A percentile compares a stretch with the other conserved stretches of the same genome.
phyloP scores from a whole-genome alignment of 2,329 filamentous ascomycete genomes.

The Alternaria sp. region DNA sequence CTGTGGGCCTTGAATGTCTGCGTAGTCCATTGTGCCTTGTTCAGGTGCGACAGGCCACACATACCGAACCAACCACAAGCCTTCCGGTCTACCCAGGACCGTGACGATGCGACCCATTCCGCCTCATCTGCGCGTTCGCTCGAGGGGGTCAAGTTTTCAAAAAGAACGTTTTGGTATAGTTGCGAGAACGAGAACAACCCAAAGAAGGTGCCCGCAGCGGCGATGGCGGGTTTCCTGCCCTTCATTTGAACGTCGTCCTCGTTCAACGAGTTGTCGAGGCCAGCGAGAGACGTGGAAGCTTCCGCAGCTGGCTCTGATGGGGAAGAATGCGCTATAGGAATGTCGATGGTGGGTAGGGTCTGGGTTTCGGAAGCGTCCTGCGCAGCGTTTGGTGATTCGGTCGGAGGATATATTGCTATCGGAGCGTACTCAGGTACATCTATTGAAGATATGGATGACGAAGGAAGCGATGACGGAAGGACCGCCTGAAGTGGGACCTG shows the following conservation, averaged over 20 bases:
- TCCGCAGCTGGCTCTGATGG: conserved; percentile 30
- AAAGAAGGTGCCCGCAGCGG: conserved; percentile 47
- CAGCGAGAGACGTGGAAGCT: conserved; percentile 25
- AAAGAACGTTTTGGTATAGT: conserved; percentile 47
- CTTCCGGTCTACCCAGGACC: conserved; percentile 51
- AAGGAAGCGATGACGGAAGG: conserved; percentile 35
- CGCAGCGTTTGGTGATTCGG: conserved; percentile 30
- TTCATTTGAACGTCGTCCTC: conserved; percentile 44
- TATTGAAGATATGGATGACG: conserved; percentile 32
- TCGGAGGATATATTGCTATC: conserved; percentile 28
- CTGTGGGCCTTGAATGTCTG: conserved; percentile 29
- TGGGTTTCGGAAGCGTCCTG: conserved; percentile 36
- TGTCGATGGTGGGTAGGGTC: conserved; percentile 38
- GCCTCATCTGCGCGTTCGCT: conserved; percentile 46
- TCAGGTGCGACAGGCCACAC: conserved; percentile 79
- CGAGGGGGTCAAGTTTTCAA: conserved; percentile 40
- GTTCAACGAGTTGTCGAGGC: conserved; percentile 21
- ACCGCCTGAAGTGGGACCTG: conserved; percentile 44
- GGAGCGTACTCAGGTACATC: conserved; percentile 37
- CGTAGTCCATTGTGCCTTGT: conserved; percentile 56
- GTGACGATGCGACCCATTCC: conserved; percentile 48
- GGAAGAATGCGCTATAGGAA: conserved; percentile 36
- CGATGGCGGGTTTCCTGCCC: conserved; percentile 45
- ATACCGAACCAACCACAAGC: conserved; percentile 80
- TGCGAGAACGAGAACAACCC: conserved; percentile 49